Conservation (phyloP, 306 rosid genomes). For the Fragaria nilgerrensis region DNA sequence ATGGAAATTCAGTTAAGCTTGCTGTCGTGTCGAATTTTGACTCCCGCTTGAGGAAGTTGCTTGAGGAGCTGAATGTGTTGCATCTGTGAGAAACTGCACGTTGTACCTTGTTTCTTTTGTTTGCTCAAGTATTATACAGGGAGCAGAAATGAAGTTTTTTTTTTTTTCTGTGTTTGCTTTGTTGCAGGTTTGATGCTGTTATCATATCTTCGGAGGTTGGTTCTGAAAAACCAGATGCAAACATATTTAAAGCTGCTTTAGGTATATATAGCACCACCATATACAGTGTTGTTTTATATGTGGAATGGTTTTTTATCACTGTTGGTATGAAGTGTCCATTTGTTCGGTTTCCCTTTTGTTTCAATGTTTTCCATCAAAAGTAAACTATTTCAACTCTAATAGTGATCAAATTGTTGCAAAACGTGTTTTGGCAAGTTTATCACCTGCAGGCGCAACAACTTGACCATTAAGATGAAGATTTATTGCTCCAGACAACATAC, state of each 20-base stretch:
- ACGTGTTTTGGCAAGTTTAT: not conserved
- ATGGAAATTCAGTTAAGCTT: slow-evolving; percentile 66
- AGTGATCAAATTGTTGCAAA: not conserved
- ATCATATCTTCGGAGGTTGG: slow-evolving; percentile 89
- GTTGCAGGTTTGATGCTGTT: slow-evolving; percentile 75
- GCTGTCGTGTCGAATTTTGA: slow-evolving; percentile 97
- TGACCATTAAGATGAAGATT: not conserved
- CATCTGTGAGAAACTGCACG: slow-evolving; percentile 55
- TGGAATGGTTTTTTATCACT: not conserved
- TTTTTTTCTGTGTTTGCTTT: not conserved
- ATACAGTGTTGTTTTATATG: not conserved
- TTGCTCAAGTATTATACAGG: not conserved
- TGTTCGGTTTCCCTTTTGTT: not conserved
- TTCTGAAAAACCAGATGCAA: slow-evolving; percentile 86
- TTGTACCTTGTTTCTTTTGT: slow-evolving; percentile 14
- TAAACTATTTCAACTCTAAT: not conserved
- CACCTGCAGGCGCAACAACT: not conserved
- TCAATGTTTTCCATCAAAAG: not conserved
- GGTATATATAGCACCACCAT: slow-evolving; percentile 39
- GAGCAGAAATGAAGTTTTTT: not conserved
- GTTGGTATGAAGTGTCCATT: not conserved
- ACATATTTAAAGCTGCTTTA: slow-evolving; percentile 83
- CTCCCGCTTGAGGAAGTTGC: slow-evolving; percentile 80
- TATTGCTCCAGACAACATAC: not conserved
- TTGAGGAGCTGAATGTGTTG: slow-evolving; percentile 77